These are phyloP conservation scores for Boletus rubroflammeus DNA, from an alignment of 768 basidiomycete genomes.

Conservation along the genomic window DNA sequence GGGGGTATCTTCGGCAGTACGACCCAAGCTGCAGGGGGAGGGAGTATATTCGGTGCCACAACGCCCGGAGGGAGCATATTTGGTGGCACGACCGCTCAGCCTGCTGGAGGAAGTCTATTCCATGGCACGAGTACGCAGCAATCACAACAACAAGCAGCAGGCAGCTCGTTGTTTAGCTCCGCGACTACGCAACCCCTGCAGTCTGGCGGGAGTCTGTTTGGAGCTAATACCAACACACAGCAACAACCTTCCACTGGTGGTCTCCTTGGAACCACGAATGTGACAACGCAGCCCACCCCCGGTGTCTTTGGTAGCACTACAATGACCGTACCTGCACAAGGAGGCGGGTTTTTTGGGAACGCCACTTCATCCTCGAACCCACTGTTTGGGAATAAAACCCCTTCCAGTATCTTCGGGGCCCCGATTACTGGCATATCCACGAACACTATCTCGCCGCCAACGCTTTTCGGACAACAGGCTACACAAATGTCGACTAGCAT, in stretches of 20 bases:
- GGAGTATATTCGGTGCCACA: conserved; percentile 21
- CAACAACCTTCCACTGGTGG: conserved; percentile 22
- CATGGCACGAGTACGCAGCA: conserved; percentile 16
- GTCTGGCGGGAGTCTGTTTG: conserved; percentile 20
- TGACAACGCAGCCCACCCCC: conserved; percentile 15
- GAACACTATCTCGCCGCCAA: conserved; percentile 19
- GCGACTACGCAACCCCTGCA: conserved; percentile 20
- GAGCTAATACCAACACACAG: conserved; percentile 11
- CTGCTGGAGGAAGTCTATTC: conserved; percentile 26
- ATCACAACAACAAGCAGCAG: conserved; percentile 12
- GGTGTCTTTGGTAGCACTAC: conserved; percentile 28
- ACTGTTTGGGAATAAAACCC: conserved; percentile 36
- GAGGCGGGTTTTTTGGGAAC: conserved; percentile 28
- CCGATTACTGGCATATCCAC: conserved; percentile 23
- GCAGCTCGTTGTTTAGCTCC: conserved; percentile 22
- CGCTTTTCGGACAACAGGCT: conserved; percentile 31
- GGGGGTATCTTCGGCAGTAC: conserved; percentile 13
- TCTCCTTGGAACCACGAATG: conserved; percentile 26
- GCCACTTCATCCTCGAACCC: conserved; percentile 26
- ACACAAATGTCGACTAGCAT: conserved; percentile 12
- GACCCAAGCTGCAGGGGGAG: conserved; percentile 9
- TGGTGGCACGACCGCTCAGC: conserved; percentile 19
- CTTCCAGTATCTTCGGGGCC: conserved; percentile 27
- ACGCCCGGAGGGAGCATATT: conserved; percentile 22
- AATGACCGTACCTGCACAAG: conserved; percentile 17